Evolutionary conservation across 169 alveolate species (phyloP).

Genomic region (Babesia bigemina): DNA sequence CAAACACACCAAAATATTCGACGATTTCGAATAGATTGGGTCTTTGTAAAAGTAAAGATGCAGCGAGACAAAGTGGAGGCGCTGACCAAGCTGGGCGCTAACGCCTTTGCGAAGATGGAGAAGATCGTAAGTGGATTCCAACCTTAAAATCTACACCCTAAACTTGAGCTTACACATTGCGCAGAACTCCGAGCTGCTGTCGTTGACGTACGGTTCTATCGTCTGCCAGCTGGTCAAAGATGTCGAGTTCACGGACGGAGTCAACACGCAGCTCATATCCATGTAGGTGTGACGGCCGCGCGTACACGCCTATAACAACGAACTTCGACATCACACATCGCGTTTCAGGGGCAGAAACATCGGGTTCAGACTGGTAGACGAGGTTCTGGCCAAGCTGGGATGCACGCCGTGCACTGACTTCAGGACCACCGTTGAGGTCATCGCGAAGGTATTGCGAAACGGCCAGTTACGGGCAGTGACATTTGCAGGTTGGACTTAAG

Average conservation of each 20-base stretch:
- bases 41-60: not conserved
- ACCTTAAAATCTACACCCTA: conserved; percentile 1
- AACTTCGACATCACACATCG: not conserved
- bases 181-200: conserved; percentile 86
- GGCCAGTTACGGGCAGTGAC: not conserved
- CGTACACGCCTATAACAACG: not conserved
- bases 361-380: conserved; percentile 76
- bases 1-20: not conserved
- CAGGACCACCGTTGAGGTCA: conserved; percentile 75
- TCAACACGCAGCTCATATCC: conserved; percentile 83
- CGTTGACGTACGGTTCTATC: conserved; percentile 89
- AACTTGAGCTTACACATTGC: conserved; percentile 1
- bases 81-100: conserved; percentile 75
- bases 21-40: not conserved
- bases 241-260: conserved; percentile 88
- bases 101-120: conserved; percentile 77
- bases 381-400: conserved; percentile 76
- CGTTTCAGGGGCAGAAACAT: conserved; percentile 74
- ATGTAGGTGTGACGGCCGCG: conserved; percentile 60
- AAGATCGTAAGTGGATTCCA: conserved; percentile 57
- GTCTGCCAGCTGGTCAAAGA: conserved; percentile 89
- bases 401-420: conserved; percentile 76
- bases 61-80: conserved; percentile 60
- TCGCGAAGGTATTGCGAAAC: conserved; percentile 72
- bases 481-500: conserved; percentile 73